Percentiles rank a stretch among this genome's conserved stretches.
These are phyloP conservation scores for Mycena capillaripes DNA, from an alignment of 768 basidiomycete species.

Conservation along the genomic window DNA sequence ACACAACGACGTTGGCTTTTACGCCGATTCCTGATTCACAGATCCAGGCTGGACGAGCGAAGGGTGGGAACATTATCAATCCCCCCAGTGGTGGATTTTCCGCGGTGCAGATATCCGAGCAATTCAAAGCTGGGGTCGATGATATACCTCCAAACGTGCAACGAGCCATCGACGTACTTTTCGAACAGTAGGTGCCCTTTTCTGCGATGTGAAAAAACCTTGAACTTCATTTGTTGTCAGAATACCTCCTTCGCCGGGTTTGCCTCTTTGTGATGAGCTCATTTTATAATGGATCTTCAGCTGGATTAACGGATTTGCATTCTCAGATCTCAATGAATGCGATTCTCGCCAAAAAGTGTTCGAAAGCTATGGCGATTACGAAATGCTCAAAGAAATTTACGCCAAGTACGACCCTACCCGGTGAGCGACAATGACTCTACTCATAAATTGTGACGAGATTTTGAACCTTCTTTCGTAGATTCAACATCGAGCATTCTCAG, in stretches of 20 bases:
- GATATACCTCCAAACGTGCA: constrained; percentile 41
- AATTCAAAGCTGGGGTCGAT: constrained; percentile 37
- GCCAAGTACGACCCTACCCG: constrained; percentile 60
- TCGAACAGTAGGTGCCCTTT: constrained; percentile 45
- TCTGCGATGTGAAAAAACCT: neutral
- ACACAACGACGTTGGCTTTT: constrained; percentile 49
- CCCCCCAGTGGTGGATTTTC: constrained; percentile 52
- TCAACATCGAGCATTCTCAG: too few relatives aligned
- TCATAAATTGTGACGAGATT: too few relatives aligned
- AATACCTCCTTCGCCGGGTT: constrained; percentile 51
- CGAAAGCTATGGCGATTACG: constrained; percentile 53
- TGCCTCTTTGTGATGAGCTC: constrained; percentile 48
- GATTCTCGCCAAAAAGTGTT: constrained; percentile 55
- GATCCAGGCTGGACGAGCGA: constrained; percentile 48
- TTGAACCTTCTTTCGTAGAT: too few relatives aligned
- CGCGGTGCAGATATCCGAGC: constrained; percentile 50
- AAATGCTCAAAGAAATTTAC: constrained; percentile 52
- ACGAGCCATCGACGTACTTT: constrained; percentile 42
- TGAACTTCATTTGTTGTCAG: constrained; percentile 33
- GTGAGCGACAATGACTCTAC: too few relatives aligned
- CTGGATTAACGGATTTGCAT: neutral
- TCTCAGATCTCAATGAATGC: constrained; percentile 51
- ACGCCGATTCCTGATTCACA: constrained; percentile 53
- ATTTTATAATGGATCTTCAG: neutral
- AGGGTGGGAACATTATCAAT: constrained; percentile 55